Conservation (phyloP, 805 yeast species). For the Debaryomyces maramus region DNA sequence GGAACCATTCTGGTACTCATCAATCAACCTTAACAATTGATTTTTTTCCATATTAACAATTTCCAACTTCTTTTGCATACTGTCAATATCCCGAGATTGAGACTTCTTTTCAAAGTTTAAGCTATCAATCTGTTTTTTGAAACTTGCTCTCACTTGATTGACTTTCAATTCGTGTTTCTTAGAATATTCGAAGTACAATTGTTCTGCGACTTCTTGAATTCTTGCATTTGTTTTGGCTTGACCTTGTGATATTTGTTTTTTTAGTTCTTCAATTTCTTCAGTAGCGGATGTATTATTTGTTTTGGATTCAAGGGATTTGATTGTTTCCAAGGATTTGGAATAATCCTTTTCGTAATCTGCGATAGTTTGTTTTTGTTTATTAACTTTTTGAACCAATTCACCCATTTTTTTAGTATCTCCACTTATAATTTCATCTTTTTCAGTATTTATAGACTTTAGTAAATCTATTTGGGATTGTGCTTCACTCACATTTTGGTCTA, state of each 20-base stretch:
- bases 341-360: slow-evolving; percentile 17
- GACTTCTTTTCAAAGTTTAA: slow-evolving; percentile 44
- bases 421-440: slow-evolving; percentile 31
- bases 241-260: slow-evolving; percentile 8
- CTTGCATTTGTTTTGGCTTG: slow-evolving; percentile 51
- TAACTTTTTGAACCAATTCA: slow-evolving; percentile 26
- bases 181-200: slow-evolving; percentile 69
- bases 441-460: slow-evolving; percentile 14
- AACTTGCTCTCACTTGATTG: slow-evolving; percentile 44
- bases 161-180: slow-evolving; percentile 77
- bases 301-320: slow-evolving; percentile 7
- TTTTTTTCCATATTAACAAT: slow-evolving; percentile 47
- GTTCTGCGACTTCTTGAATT: slow-evolving; percentile 64
- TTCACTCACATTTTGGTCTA: slow-evolving; percentile 23
- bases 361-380: slow-evolving; percentile 14
- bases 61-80: slow-evolving; percentile 36
- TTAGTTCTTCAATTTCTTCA: slow-evolving; percentile 10
- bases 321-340: slow-evolving; percentile 12
- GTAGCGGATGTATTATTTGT: slow-evolving; percentile 9
- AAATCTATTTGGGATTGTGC: slow-evolving; percentile 31
- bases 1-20: slow-evolving; percentile 6
- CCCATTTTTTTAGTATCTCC: slow-evolving; percentile 31
- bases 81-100: slow-evolving; percentile 52
- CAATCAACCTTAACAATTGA: slow-evolving; percentile 47
- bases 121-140: slow-evolving; percentile 38